A percentile compares a stretch with the other conserved stretches of the same genome.
Conservation (phyloP, 805 yeast species). For the Hanseniaspora opuntiae region DNA sequence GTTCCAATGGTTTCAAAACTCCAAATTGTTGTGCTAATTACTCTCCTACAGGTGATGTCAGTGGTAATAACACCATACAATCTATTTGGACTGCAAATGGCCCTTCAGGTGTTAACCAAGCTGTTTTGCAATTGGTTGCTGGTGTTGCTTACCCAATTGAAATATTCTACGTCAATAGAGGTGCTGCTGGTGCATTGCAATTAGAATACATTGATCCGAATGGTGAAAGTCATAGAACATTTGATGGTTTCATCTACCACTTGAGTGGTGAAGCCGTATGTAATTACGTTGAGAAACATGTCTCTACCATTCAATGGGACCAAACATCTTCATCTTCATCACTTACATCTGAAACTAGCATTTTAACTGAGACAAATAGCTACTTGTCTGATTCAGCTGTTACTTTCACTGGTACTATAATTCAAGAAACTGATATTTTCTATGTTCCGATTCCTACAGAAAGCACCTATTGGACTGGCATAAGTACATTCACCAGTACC, state of each 20-base stretch:
- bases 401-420: neutral
- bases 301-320: neutral
- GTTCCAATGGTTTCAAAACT: neutral
- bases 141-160: constrained; percentile 23
- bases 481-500: neutral
- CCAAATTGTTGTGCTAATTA: neutral
- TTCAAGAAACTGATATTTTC: neutral
- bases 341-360: neutral
- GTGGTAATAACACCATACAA: neutral
- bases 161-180: constrained; percentile 19
- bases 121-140: constrained; percentile 16
- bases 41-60: neutral
- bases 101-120: neutral
- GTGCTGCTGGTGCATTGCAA: constrained; percentile 14
- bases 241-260: neutral
- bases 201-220: constrained; percentile 17
- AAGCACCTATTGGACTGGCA: neutral
- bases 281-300: neutral
- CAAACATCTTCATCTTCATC: neutral
- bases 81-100: constrained; percentile 1
- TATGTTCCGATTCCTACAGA: neutral
- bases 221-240: constrained; percentile 13
- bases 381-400: neutral
- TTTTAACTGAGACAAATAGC: neutral
- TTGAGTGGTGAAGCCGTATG: neutral